Evolutionary conservation across 164 flowering plant genomes (phyloP), one percentile per base, ranked within the genome.

Genomic region (Aristolochia fimbriata): DNA sequence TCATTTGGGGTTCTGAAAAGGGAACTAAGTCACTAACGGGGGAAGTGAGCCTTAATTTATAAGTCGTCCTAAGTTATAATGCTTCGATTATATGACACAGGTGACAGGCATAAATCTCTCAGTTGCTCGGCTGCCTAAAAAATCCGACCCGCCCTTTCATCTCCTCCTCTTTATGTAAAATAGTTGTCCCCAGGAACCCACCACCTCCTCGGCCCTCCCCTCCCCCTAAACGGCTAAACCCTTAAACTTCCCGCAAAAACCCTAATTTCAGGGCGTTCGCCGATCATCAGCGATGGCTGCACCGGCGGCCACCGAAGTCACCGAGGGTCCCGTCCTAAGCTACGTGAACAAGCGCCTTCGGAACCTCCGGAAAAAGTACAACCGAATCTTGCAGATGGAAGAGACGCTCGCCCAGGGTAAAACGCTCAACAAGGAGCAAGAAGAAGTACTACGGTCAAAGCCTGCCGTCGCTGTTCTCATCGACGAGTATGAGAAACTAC

Each of bases 401-500:
- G 97, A 94, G 45, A 65, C 79, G 10, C 14, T 81, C 52, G 55
- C 93, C 19, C 87, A 79, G 24, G 97, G 99, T 0, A 94, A 94
- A 62, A 46, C 82, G 62, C 59, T 94, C 58, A 85, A 81, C 80
- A 88, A 83, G 60, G 99, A 94, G 62, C 97, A 94, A 58, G 87
- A 91, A 55, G 99, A 91, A 4, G 72, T 85, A 23, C 80, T 91
- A 31, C 84, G 81, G 51, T 83, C 96, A 22, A 94, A 91, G 65
- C 71, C 94, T 51, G 67, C 74, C 52, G 76, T 94, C 33, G 2
- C 60, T 9, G 74, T 74, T 64, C 74, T 74, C 57, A 83, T 94
- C 66, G 96, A 94, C 9, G 99, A 94, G 73, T 83, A 85, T 71
- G 96, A 88, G 68, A 94, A 85, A 83, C 93, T 94, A 47, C 82